Base-by-base conservation (phyloP, 2,329 filamentous ascomycete species). In the Allantophomopsis cytisporea region DNA sequence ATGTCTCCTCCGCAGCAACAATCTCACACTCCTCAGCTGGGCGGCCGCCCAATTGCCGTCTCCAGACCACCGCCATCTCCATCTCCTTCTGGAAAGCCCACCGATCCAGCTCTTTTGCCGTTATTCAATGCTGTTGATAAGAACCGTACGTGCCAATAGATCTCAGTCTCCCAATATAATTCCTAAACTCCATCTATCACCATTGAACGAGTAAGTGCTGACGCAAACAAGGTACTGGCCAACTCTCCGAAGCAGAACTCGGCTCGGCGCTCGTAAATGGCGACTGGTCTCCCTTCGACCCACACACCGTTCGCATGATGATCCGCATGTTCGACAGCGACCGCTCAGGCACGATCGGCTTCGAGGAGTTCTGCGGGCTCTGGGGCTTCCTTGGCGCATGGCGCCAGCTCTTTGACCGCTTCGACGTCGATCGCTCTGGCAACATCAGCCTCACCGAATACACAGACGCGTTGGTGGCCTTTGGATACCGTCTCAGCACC, bases 251-350 rank as follows among this genome's bases (percentile, higher is more conserved):
- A 61, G 70, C 71, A 38, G 89, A 96, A 60, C 78, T 98, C 33
- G 81, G 84, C 8, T 80, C 83, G 1, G 91, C 91, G 15, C 76
- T 98, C 5, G 88, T 96, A 43, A 98, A 98, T 56, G 89, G 88
- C 40, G 91, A 98, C 68, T 95, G 85, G 76, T 85, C 85, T 2
- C 76, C 86, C 4, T 98, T 98, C 59, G 88, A 98, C 60, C 72
- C 79, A 4, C 83, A 94, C 52, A 98, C 91, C 1, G 88, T 96
- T 47, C 82, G 82, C 54, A 94, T 96, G 85, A 95, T 98, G 88
- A 95, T 98, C 50, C 83, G 88, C 56, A 96, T 98, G 91, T 98
- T 98, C 63, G 89, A 96, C 63, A 84, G 82, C 42, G 84, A 95
- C 62, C 81, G 84, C 50, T 83, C 75, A 45, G 87, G 88, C 38